Evolutionary conservation across 2,329 filamentous ascomycete species (phyloP), one percentile per base, ranked within the genome.

Genomic region (Blastomyces emzantsi): DNA sequence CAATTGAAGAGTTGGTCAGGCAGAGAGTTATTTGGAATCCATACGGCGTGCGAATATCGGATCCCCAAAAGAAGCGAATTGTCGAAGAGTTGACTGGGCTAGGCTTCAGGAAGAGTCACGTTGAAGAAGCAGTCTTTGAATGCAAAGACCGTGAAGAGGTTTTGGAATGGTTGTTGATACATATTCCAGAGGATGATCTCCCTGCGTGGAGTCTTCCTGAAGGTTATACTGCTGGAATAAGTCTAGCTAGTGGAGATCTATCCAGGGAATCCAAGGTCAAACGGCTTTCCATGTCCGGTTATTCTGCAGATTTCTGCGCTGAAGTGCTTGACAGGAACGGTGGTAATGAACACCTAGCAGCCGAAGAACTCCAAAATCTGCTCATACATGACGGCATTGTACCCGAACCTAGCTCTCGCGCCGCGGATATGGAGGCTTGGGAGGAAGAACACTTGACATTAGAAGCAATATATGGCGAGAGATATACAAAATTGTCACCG

Each of bases 161-260:
- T 19, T 82, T 99, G 2, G 93, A 97, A 74, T 99, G 94, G 94
- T 82, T 99, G 19, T 83, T 99, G 59, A 92, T 97, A 61, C 93
- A 99, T 75, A 92, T 99, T 2, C 94, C 94, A 0, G 94, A 99
- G 73, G 94, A 99, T 73, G 94, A 97, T 71, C 79, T 97, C n/a
- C 94, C 94, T 0, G 81, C 84, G 7, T 97, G 93, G 92, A 90
- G 90, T 69, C 79, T 99, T 52, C 94, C 94, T 0, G 92, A 95
- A 76, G 90, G 87, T 66, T 99, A 99, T 74, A 87, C 90, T 13
- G 93, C 92, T 36, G 94, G 94, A 28, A 87, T 97, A 33, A 91
- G 88, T 55, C 87, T 99, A 67, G 93, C 87, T 0, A 89, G 89
- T 60, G 89, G 87, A 7, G 89, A 97, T 73, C 75, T 97, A 65